phyloP scores from a whole-genome alignment of 441 rosid genomes.

The Geranium incanum region DNA sequence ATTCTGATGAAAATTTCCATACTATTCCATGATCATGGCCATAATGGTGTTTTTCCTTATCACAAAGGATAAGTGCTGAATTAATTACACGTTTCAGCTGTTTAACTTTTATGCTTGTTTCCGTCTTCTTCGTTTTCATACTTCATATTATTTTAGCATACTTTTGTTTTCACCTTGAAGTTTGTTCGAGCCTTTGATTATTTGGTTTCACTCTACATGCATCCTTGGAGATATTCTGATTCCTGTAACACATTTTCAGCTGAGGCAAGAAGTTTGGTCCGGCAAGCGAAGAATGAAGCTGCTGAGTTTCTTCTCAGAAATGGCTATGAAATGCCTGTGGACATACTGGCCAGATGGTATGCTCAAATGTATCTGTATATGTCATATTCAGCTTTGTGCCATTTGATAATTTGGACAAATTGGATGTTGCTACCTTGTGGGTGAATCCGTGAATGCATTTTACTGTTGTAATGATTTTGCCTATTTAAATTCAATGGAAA shows the following conservation, averaged over 20 bases:
- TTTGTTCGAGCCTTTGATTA: background rate
- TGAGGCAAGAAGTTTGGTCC: constrained; percentile 95
- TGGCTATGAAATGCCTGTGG: constrained; percentile 57
- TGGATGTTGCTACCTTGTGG: too few relatives aligned
- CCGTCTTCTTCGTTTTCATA: background rate
- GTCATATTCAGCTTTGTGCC: background rate
- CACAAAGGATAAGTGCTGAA: background rate
- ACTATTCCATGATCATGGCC: background rate
- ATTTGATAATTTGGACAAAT: background rate
- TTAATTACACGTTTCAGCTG: too few relatives aligned
- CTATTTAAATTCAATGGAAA: background rate
- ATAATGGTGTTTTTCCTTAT: background rate
- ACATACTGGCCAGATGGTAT: constrained; percentile 76
- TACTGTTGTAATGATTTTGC: background rate
- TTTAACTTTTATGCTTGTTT: background rate
- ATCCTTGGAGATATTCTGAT: background rate
- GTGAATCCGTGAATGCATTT: background rate
- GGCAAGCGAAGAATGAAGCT: constrained; percentile 96
- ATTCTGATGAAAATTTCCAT: background rate
- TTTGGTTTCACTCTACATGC: background rate
- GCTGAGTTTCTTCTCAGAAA: constrained; percentile 69
- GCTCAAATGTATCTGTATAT: background rate
- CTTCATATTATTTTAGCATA: background rate
- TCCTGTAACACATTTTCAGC: constrained; percentile 41
- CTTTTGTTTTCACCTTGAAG: background rate